Conservation (phyloP, 345 rosid species). For the Acer campestre region DNA sequence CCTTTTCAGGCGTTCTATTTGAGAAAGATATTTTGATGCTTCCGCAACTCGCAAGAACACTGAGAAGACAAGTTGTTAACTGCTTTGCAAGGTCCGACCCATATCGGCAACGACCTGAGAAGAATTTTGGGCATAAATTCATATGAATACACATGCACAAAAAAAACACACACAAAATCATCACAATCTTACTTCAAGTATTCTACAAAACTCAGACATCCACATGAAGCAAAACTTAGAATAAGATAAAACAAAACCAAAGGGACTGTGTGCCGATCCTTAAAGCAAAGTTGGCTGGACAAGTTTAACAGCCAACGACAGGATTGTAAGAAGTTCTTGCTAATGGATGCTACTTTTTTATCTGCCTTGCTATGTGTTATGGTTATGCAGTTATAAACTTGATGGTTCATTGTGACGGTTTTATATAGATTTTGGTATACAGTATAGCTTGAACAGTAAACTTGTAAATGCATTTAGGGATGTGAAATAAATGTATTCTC, state of each 20-base stretch:
- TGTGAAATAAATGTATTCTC: neutral
- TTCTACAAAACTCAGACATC: neutral
- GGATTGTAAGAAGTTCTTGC: neutral
- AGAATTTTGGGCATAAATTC: conserved; percentile 11
- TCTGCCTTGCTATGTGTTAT: neutral
- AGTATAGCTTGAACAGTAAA: neutral
- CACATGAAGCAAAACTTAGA: neutral
- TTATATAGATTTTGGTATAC: neutral
- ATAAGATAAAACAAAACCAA: neutral
- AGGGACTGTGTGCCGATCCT: neutral
- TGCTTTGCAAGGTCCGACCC: conserved; percentile 85
- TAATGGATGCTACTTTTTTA: neutral
- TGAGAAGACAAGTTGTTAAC: conserved; percentile 57
- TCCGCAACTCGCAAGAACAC: conserved; percentile 75
- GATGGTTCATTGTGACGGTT: neutral
- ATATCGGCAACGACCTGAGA: conserved; percentile 77
- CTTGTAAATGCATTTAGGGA: too few species aligned
- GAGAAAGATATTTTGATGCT: conserved; percentile 86
- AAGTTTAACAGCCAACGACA: neutral
- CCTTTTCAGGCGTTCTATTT: conserved; percentile 83
- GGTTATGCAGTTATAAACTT: neutral
- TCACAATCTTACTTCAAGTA: neutral
- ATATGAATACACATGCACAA: conserved; percentile 11
- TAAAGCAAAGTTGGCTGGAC: neutral
- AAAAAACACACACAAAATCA: neutral